Evolutionary conservation across 345 rosid genomes (phyloP).

Genomic region (Fremontodendron californicum): DNA sequence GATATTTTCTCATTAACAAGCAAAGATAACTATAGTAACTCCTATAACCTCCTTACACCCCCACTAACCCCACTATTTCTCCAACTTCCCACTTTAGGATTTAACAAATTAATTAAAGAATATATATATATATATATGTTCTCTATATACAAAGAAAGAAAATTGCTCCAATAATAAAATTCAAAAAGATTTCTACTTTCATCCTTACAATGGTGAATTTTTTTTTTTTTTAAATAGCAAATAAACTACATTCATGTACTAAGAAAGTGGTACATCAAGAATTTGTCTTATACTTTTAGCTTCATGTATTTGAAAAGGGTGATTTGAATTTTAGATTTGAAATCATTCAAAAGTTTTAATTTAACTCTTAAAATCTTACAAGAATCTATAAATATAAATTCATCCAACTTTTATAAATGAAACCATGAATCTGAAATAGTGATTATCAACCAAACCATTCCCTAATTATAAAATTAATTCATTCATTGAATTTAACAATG

Average conservation of each 20-base stretch:
- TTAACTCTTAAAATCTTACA: no score
- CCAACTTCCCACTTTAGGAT: background rate
- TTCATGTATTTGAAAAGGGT: background rate
- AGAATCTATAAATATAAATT: no score
- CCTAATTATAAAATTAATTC: no score
- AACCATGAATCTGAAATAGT: no score
- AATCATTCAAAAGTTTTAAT: no score
- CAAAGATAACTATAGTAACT: background rate
- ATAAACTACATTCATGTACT: background rate
- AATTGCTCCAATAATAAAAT: background rate
- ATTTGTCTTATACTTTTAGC: background rate
- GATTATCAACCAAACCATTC: no score
- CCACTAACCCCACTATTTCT: constrained; percentile 9
- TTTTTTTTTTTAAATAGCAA: background rate
- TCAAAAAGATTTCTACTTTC: background rate
- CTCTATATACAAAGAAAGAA: no score
- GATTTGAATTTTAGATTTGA: background rate
- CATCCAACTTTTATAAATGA: background rate
- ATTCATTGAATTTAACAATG: no score
- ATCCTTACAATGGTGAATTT: background rate
- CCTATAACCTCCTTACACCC: background rate
- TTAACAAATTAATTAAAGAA: background rate
- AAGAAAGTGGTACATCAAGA: background rate
- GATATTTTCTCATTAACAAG: constrained; percentile 7
- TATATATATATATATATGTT: no score